Conservation (phyloP, 352 stramenopile species). For the Phytophthora kernoviae region DNA sequence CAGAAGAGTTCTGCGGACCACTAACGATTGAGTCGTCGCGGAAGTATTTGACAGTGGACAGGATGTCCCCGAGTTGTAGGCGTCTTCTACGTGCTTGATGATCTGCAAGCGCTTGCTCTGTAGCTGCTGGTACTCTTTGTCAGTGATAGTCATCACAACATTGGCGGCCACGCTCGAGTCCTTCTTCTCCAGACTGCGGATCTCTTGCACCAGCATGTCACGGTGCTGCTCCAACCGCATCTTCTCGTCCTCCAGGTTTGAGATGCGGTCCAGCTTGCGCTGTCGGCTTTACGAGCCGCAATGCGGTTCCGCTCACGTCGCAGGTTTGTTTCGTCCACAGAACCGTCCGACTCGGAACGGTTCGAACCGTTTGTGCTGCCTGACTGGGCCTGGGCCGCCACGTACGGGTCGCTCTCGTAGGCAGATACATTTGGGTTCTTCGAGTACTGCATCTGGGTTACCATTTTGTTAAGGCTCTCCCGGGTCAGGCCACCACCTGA, state of each 20-base stretch:
- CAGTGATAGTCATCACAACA: conserved; percentile 71
- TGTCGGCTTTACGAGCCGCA: conserved; percentile 82
- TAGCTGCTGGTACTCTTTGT: conserved; percentile 80
- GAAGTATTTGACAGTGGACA: conserved; percentile 78
- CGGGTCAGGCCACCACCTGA: conserved; percentile 44
- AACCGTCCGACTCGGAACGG: conserved; percentile 73
- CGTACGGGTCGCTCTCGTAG: conserved; percentile 73
- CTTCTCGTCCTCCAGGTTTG: conserved; percentile 88
- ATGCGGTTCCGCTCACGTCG: conserved; percentile 87
- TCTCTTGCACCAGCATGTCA: conserved; percentile 87
- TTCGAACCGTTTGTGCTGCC: conserved; percentile 66
- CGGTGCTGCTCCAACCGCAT: conserved; percentile 86
- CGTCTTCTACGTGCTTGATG: conserved; percentile 80
- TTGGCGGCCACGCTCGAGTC: conserved; percentile 50
- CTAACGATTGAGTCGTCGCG: conserved; percentile 90
- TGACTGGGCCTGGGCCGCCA: conserved; percentile 39
- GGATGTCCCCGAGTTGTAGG: conserved; percentile 85
- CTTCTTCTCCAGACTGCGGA: conserved; percentile 82
- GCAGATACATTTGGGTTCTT: conserved; percentile 41
- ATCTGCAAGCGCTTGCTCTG: conserved; percentile 79
- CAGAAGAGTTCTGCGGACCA: conserved; percentile 84
- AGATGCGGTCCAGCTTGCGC: conserved; percentile 87
- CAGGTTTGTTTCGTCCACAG: conserved; percentile 79
- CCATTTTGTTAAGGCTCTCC: conserved; percentile 63
- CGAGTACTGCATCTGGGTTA: conserved; percentile 57